Base-by-base conservation (phyloP, 2,329 filamentous ascomycete genomes). In the Fusarium tjaetaba region DNA sequence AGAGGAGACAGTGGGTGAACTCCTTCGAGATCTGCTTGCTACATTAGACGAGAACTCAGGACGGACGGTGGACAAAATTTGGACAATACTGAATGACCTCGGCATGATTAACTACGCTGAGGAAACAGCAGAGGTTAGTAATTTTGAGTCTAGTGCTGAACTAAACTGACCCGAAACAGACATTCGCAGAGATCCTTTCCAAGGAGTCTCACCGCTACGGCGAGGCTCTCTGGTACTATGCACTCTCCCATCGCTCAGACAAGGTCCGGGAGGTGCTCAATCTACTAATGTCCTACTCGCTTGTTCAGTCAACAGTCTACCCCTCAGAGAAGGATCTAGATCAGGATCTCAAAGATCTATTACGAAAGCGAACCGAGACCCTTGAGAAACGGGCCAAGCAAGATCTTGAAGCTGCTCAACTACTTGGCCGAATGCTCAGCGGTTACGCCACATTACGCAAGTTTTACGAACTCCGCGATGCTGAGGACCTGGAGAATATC, bases 381-480 rank as follows among this genome's bases (percentile, higher is more conserved):
- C 86, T 98, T 7, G 90, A 92, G 62, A 86, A 89, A 36, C 90
- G 96, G 60, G 93, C 94, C 11, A 88, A 88, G 32, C 88, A 92
- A 60, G 96, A 98, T 77, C 84, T 93, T 38, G 92, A 95, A 79
- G 95, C 94, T 13, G 96, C 95, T 14, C 89, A 93, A 75, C 88
- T 97, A 16, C 87, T 98, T 7, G 94, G 95, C 52, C 93, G 92
- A 70, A 92, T 95, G 83, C 90, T 98, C 15, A 96, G 94, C 80
- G 96, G 96, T 28, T 98, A 98, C 79, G 96, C 95, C 28, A 97
- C 95, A 1, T 86, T 98, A 26, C 93, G 96, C 41, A 92, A 92
- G 75, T 98, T 96, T 84, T 98, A 97, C 82, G 92, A 95, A 71
- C 88, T 95, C n/a, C 90, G 96, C 55, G 96, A 98, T 78, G 71